Percentiles rank a stretch among this genome's conserved stretches.
Conservation (phyloP, 176 grass and related monocot genomes). For the Phoenix roebelenii region DNA sequence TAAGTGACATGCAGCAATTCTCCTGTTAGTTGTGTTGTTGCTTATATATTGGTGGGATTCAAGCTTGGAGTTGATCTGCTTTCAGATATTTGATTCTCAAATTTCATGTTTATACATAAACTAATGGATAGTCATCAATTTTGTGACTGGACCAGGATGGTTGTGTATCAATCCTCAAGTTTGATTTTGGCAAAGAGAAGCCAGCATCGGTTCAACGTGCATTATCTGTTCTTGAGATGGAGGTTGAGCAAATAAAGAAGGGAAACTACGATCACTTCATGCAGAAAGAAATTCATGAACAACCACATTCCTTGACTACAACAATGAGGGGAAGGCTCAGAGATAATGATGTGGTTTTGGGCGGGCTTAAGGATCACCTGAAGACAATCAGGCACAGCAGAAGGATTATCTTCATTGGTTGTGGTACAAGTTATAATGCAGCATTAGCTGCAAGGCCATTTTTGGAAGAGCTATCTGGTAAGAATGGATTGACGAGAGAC, state of each 20-base stretch:
- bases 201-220: constrained; percentile 80
- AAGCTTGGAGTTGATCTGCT: too few species aligned
- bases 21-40: too few species aligned
- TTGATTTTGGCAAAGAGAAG: constrained; percentile 73
- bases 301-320: constrained; percentile 75
- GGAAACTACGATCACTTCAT: constrained; percentile 88
- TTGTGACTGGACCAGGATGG: constrained; percentile 44
- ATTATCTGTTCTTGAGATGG: constrained; percentile 93
- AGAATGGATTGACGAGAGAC: constrained; percentile 8
- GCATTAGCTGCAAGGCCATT: constrained; percentile 80
- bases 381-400: constrained; percentile 79
- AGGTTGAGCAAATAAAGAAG: constrained; percentile 97
- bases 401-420: constrained; percentile 81
- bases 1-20: too few species aligned
- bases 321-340: constrained; percentile 95
- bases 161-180: constrained; percentile 77
- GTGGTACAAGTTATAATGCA: constrained; percentile 92
- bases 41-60: too few species aligned
- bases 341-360: constrained; percentile 62
- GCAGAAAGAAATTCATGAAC: constrained; percentile 97
- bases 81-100: too few species aligned
- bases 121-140: neutral
- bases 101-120: too few species aligned
- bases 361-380: constrained; percentile 77
- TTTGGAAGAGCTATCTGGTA: constrained; percentile 84